Percentiles rank a stretch among this genome's conserved stretches.
phyloP scores from a whole-genome alignment of 2,329 filamentous ascomycete genomes.

The Ophiostoma piceae region DNA sequence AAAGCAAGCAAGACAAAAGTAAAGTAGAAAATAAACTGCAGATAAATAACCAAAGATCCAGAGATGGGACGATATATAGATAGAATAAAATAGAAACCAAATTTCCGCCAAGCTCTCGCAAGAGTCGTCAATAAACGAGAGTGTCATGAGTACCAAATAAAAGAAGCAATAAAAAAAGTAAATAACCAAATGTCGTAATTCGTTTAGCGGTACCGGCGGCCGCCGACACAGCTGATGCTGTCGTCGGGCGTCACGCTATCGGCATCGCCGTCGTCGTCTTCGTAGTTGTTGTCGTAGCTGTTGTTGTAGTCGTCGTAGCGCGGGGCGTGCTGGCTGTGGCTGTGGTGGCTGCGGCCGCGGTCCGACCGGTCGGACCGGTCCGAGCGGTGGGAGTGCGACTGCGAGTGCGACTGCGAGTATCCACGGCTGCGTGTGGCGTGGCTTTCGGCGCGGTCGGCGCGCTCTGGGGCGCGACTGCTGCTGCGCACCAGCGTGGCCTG shows the following conservation, averaged over 20 bases:
- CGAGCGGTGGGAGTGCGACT: conserved; percentile 29
- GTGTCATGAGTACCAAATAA: neutral
- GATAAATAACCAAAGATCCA: conserved; percentile 3
- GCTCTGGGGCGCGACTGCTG: conserved; percentile 1
- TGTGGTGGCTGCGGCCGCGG: neutral
- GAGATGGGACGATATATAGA: neutral
- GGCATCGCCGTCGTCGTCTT: conserved; percentile 28
- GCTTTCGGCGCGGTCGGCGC: neutral
- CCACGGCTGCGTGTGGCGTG: conserved; percentile 27
- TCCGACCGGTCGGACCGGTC: conserved; percentile 27
- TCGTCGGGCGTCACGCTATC: conserved; percentile 55
- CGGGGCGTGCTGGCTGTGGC: neutral
- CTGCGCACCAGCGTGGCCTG: conserved; percentile 11
- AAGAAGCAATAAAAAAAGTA: too few relatives aligned
- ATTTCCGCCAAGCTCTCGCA: conserved; percentile 8
- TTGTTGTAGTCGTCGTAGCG: conserved; percentile 23
- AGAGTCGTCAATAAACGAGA: conserved; percentile 11
- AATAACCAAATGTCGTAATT: neutral
- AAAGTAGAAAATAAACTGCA: neutral
- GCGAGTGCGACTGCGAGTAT: conserved; percentile 21
- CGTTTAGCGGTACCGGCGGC: conserved; percentile 32
- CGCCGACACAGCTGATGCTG: conserved; percentile 58
- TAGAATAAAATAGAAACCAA: neutral
- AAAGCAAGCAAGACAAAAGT: neutral
- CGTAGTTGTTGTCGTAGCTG: conserved; percentile 17